These are phyloP conservation scores for Hansenula anomala DNA, from an alignment of 1,139 yeast genomes.

Conservation along the genomic window DNA sequence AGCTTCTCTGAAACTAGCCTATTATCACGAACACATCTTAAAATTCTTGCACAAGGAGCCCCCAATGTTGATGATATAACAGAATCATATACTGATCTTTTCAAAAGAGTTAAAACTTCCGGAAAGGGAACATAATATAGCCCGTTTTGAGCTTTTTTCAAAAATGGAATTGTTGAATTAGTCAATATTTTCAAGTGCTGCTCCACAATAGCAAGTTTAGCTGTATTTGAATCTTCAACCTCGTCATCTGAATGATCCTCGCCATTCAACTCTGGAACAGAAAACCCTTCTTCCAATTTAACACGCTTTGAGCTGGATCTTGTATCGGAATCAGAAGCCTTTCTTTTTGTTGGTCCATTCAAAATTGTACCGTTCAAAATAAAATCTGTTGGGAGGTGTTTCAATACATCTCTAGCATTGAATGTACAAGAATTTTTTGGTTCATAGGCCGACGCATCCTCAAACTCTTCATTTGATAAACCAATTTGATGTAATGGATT, in stretches of 20 bases:
- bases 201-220: conserved; percentile 29
- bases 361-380: conserved; percentile 48
- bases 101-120: conserved; percentile 40
- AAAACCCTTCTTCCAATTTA: conserved; percentile 38
- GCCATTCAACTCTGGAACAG: conserved; percentile 20
- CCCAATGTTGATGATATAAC: conserved; percentile 56
- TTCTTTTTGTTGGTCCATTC: conserved; percentile 32
- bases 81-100: conserved; percentile 55
- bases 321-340: conserved; percentile 17
- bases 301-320: conserved; percentile 29
- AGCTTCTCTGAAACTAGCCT: conserved; percentile 81
- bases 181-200: conserved; percentile 49
- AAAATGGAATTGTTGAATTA: conserved; percentile 39
- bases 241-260: conserved; percentile 22
- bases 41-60: conserved; percentile 52
- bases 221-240: conserved; percentile 23
- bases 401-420: conserved; percentile 49
- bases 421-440: conserved; percentile 32
- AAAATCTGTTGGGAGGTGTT: conserved; percentile 37
- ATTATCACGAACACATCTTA: conserved; percentile 63
- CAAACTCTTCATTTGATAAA: conserved; percentile 28
- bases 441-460: conserved; percentile 24
- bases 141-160: conserved; percentile 39
- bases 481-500: conserved; percentile 32
- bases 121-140: conserved; percentile 39